Evolutionary conservation across 768 basidiomycete genomes (phyloP).

Genomic region (Infundibulicybe gibba): DNA sequence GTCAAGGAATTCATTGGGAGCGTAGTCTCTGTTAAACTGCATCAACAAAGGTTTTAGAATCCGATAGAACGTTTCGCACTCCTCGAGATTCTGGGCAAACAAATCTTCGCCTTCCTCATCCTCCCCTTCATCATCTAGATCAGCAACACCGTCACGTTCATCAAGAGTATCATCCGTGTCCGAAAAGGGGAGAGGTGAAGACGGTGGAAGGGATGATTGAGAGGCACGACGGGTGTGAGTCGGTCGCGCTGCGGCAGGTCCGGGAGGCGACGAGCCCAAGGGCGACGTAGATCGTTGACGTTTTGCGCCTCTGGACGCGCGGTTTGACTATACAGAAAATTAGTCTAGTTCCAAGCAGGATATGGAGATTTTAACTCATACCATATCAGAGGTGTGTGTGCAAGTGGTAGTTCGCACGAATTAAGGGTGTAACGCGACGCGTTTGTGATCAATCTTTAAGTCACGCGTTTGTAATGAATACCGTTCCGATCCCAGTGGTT

Average conservation of each 20-base stretch:
- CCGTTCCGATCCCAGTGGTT: no score
- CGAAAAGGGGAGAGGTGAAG: slow-evolving; percentile 81
- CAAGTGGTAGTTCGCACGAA: slow-evolving; percentile 10
- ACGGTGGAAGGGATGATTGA: slow-evolving; percentile 79
- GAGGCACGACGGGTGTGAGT: slow-evolving; percentile 52
- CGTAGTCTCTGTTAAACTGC: slow-evolving; percentile 67
- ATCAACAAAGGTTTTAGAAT: slow-evolving; percentile 7
- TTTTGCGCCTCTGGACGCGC: slow-evolving; percentile 54
- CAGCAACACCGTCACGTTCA: slow-evolving; percentile 62
- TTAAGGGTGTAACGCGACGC: slow-evolving; percentile 46
- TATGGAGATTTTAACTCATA: slow-evolving; percentile 15
- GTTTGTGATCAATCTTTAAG: slow-evolving; percentile 26
- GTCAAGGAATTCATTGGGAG: slow-evolving; percentile 77
- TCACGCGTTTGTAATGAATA: no score
- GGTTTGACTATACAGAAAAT: slow-evolving; percentile 21
- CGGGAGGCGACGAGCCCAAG: slow-evolving; percentile 44
- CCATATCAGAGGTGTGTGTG: slow-evolving; percentile 29
- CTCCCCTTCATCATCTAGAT: slow-evolving; percentile 67
- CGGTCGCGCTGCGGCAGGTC: slow-evolving; percentile 23
- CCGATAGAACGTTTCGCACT: slow-evolving; percentile 39
- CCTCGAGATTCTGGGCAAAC: slow-evolving; percentile 75
- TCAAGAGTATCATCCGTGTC: slow-evolving; percentile 83
- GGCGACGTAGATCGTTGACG: slow-evolving; percentile 60
- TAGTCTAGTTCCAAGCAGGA: background rate
- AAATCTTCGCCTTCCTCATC: slow-evolving; percentile 94